Percentiles rank a stretch among this genome's conserved stretches.
Conservation (phyloP, 345 rosid genomes). For the Angophora floribunda region DNA sequence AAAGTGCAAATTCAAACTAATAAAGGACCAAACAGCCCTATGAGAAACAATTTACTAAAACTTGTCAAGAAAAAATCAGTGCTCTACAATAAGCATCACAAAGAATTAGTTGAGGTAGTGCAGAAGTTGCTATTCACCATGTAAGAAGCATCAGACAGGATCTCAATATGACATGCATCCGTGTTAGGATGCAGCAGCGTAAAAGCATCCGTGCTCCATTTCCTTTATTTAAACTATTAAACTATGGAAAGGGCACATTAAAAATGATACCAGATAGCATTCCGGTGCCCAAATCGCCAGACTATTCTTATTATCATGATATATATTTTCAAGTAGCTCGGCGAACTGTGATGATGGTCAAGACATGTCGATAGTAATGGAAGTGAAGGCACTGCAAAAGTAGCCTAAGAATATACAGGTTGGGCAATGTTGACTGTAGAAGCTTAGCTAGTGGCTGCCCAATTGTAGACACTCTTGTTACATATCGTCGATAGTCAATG, state of each 20-base stretch:
- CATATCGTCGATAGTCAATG: not conserved
- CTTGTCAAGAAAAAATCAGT: not conserved
- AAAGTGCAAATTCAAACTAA: not conserved
- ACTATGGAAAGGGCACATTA: not conserved
- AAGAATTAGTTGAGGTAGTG: not conserved
- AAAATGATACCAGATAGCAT: not conserved
- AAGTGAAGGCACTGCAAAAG: not conserved
- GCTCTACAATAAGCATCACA: not conserved
- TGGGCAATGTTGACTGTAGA: not conserved
- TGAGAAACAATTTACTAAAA: not conserved
- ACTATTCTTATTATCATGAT: not conserved
- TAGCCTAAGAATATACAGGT: not conserved
- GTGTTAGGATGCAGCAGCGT: not conserved
- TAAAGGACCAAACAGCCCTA: not conserved
- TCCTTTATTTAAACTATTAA: not conserved
- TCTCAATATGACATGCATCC: not conserved
- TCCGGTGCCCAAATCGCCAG: not conserved
- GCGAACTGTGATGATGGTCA: not conserved
- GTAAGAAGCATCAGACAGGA: not conserved
- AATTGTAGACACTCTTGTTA: not conserved
- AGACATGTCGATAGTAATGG: not conserved
- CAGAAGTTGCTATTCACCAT: not conserved
- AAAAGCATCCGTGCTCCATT: not conserved
- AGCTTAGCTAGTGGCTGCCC: not conserved
- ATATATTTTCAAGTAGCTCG: not conserved